phyloP scores from a whole-genome alignment of 202 grass and related monocot genomes.

The Saccharum hybrid region DNA sequence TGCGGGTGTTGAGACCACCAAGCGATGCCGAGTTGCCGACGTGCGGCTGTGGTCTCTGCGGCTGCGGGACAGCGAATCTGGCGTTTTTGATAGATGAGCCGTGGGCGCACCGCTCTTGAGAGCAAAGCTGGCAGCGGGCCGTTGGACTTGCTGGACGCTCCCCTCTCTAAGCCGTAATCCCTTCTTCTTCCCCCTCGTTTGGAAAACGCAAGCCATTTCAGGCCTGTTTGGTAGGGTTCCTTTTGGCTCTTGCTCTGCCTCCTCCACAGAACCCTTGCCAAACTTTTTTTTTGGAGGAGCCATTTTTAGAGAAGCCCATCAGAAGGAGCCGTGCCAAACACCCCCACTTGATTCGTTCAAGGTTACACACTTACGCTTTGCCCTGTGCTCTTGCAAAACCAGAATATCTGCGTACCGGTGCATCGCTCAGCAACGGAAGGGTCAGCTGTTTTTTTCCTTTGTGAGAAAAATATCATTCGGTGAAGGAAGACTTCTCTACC shows the following conservation, averaged over 20 bases:
- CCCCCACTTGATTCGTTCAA: not conserved
- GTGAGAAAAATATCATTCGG: not conserved
- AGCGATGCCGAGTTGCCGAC: not conserved
- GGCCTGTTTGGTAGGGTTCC: too few relatives aligned
- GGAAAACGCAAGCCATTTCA: not conserved
- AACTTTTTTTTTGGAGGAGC: too few relatives aligned
- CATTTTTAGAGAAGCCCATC: too few relatives aligned
- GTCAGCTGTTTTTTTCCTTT: too few relatives aligned
- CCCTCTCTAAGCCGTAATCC: too few relatives aligned
- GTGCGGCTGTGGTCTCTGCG: too few relatives aligned
- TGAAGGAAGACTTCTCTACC: not conserved
- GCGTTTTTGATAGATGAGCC: not conserved
- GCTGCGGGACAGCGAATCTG: not conserved
- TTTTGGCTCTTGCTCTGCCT: too few relatives aligned
- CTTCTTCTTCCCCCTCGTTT: too few relatives aligned
- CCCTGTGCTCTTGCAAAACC: not conserved
- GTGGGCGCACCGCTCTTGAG: not conserved
- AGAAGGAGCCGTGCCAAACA: too few relatives aligned
- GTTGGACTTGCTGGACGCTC: too few relatives aligned
- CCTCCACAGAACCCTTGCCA: too few relatives aligned
- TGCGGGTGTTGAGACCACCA: too few relatives aligned
- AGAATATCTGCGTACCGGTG: not conserved
- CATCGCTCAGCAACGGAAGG: not conserved
- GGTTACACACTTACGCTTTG: not conserved
- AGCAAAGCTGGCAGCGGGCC: not conserved